phyloP scores from a whole-genome alignment of 371 early-diverging fungal species.

The Actinomucor elegans region DNA sequence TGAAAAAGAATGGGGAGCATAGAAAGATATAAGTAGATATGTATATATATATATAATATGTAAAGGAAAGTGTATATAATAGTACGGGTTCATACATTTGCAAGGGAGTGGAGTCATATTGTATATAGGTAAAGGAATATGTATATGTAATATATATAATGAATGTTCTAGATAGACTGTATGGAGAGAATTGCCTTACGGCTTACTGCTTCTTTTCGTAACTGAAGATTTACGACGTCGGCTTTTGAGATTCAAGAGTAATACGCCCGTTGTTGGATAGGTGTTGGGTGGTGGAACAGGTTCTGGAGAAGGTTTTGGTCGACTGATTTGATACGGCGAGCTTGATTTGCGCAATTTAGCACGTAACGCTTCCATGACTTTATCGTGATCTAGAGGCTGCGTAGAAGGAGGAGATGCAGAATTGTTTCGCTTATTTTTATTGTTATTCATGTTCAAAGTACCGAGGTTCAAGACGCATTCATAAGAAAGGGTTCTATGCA shows the following conservation, averaged over 20 bases:
- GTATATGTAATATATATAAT: too few relatives aligned
- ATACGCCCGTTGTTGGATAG: conserved; percentile 29
- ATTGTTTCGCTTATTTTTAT: not conserved
- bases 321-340: conserved; percentile 11
- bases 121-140: too few relatives aligned
- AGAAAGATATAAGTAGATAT: too few relatives aligned
- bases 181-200: too few relatives aligned
- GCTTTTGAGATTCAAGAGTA: conserved; percentile 36
- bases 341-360: conserved; percentile 19
- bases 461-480: conserved; percentile 18
- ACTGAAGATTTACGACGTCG: conserved; percentile 24
- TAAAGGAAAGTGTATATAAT: too few relatives aligned
- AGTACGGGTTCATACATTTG: too few relatives aligned
- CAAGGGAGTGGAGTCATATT: too few relatives aligned
- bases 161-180: too few relatives aligned
- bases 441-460: conserved; percentile 5
- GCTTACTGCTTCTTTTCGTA: conserved; percentile 9
- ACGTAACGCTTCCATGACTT: conserved; percentile 28
- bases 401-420: not conserved
- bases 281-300: conserved; percentile 19
- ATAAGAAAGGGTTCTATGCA: conserved; percentile 19
- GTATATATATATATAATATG: too few relatives aligned
- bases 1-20: too few relatives aligned
- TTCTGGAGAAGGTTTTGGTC: conserved; percentile 17
- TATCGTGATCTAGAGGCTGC: conserved; percentile 21